These are phyloP conservation scores for Clitoria ternatea DNA, from an alignment of 306 rosid species.

Conservation along the genomic window DNA sequence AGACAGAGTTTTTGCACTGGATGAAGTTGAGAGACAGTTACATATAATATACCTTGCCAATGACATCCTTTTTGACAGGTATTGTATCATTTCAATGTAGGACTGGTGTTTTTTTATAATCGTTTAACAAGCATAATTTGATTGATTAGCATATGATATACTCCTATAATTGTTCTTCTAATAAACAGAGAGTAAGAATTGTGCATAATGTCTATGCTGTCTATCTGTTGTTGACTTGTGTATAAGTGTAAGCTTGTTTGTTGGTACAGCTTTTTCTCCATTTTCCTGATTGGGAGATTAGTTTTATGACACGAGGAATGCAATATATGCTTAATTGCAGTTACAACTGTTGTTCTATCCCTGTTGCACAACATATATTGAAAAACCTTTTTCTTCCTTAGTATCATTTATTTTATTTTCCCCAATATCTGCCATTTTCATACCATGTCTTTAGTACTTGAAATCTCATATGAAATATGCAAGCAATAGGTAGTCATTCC, in stretches of 20 bases:
- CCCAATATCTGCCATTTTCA: background rate
- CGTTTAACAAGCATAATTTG: background rate
- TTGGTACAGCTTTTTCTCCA: background rate
- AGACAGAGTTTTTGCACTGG: slow-evolving; percentile 70
- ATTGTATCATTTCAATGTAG: background rate
- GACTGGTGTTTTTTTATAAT: background rate
- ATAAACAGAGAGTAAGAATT: background rate
- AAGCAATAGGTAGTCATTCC: background rate
- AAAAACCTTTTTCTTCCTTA: background rate
- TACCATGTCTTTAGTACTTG: background rate
- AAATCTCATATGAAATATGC: slow-evolving; percentile 9
- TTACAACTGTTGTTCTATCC: background rate
- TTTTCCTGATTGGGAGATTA: slow-evolving; percentile 2
- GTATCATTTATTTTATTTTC: slow-evolving; percentile 5
- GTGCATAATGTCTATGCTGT: background rate
- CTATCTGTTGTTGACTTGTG: background rate
- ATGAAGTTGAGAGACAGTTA: slow-evolving; percentile 87
- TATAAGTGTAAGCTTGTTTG: slow-evolving; percentile 10
- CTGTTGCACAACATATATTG: background rate
- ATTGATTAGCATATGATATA: background rate
- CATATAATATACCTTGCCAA: slow-evolving; percentile 88
- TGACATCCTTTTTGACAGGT: slow-evolving; percentile 96
- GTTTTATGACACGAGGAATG: background rate
- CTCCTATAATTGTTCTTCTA: slow-evolving; percentile 11
- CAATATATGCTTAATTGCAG: background rate